Conservation (phyloP, 2,329 filamentous ascomycete genomes). For the Claviceps citrina region DNA sequence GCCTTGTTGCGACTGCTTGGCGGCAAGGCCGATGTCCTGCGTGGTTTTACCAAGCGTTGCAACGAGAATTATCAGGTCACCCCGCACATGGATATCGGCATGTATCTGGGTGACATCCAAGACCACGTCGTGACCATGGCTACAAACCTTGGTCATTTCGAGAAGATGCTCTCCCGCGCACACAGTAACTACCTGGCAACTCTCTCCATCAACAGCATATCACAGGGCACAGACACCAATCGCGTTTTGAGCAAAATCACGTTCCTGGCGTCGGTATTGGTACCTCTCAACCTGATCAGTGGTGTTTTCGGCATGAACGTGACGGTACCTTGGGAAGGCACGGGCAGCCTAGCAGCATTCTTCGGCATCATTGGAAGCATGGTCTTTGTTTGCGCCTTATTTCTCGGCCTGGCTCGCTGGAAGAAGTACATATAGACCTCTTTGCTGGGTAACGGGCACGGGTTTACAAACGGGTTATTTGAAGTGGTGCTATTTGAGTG, state of each 20-base stretch:
- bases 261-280: conserved; percentile 82
- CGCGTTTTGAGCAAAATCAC: conserved; percentile 89
- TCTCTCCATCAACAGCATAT: conserved; percentile 79
- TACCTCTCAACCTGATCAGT: conserved; percentile 85
- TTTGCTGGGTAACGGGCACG: not conserved
- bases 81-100: conserved; percentile 85
- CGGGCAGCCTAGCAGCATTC: conserved; percentile 39
- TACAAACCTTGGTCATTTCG: conserved; percentile 86
- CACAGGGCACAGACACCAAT: conserved; percentile 77
- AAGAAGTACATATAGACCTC: conserved; percentile 29
- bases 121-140: conserved; percentile 99
- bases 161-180: conserved; percentile 88
- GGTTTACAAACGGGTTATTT: too few species aligned
- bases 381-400: conserved; percentile 32
- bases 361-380: conserved; percentile 38
- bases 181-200: conserved; percentile 96
- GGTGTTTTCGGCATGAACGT: conserved; percentile 86
- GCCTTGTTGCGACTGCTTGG: conserved; percentile 81
- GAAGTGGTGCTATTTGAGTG: too few species aligned
- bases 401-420: conserved; percentile 30
- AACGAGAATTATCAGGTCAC: conserved; percentile 95
- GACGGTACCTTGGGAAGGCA: conserved; percentile 45
- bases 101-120: conserved; percentile 95
- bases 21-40: conserved; percentile 96
- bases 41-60: conserved; percentile 94